These are phyloP conservation scores for Pseudocercospora fuligena DNA, from an alignment of 2,329 filamentous ascomycete genomes.

Conservation along the genomic window DNA sequence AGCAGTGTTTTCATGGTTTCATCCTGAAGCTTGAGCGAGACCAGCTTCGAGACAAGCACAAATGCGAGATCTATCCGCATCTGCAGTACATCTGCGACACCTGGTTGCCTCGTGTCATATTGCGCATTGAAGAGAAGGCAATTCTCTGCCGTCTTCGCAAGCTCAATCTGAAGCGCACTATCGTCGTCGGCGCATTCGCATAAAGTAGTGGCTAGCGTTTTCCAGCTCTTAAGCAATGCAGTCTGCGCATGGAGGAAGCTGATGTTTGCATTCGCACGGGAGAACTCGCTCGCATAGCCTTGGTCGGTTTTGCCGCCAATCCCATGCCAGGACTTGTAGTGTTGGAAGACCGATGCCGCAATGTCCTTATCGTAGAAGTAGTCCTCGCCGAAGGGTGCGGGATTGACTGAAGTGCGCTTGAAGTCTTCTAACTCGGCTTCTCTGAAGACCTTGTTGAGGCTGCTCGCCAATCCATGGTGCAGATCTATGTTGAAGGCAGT, in stretches of 20 bases:
- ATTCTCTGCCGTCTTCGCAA: constrained; percentile 75
- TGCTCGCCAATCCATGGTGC: constrained; percentile 82
- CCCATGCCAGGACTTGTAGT: constrained; percentile 78
- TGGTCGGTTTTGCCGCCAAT: constrained; percentile 53
- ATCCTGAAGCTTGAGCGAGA: constrained; percentile 57
- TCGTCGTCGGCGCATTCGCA: constrained; percentile 64
- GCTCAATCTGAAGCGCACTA: constrained; percentile 66
- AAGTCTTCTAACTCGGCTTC: constrained; percentile 77
- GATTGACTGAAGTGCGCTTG: constrained; percentile 69
- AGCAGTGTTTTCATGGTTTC: constrained; percentile 61
- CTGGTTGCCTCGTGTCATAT: constrained; percentile 72
- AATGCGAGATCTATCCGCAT: constrained; percentile 80
- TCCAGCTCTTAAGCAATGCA: constrained; percentile 85
- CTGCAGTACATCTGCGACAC: constrained; percentile 80
- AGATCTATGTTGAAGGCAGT: constrained; percentile 84
- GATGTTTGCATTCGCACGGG: constrained; percentile 85
- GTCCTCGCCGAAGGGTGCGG: constrained; percentile 63
- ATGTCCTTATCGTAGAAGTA: constrained; percentile 85
- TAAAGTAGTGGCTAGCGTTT: constrained; percentile 82
- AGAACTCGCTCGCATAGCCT: constrained; percentile 82
- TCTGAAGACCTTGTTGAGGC: constrained; percentile 78
- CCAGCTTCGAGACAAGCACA: constrained; percentile 78
- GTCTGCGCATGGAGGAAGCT: constrained; percentile 92
- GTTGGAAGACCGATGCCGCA: constrained; percentile 75
- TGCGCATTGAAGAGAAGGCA: constrained; percentile 80